Evolutionary conservation across 2,329 filamentous ascomycete species (phyloP), one percentile per base, ranked within the genome.

Genomic region (Pseudomassariella vexata): DNA sequence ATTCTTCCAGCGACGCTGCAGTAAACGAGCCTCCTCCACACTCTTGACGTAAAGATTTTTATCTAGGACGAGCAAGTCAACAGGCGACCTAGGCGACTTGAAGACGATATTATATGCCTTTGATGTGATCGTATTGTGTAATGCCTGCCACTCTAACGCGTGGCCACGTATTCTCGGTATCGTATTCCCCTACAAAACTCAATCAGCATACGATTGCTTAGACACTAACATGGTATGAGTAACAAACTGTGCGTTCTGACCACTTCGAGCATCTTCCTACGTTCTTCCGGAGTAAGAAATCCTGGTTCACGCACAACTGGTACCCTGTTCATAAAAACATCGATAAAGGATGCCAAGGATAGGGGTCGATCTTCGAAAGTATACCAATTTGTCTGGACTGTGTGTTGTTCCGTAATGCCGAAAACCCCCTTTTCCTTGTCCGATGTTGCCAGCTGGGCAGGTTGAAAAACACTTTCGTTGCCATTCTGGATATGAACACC

Each of bases 1-100:
- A 10, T 10, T 12, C 22, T 25, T 32, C 30, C 30, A 32, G 7
- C 21, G 15, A 14, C 10, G 9, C 19, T 30, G 28, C 7, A 30
- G 28, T 6, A 7, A 10, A 8, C 11, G 17, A n/a, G 28, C 28
- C 10, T 7, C n/a, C 8, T 9, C 7, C 10, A 30, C 19, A 6
- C n/a, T 11, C 11, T 21, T 6, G 11, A 30, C 11, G 27, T 29
- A 29, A n/a, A n/a, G n/a, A n/a, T n/a, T n/a, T n/a, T n/a, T n/a
- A n/a, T n/a, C n/a, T n/a, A n/a, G n/a, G n/a, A n/a, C n/a, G n/a
- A n/a, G n/a, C n/a, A n/a, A n/a, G n/a, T n/a, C n/a, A n/a, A n/a
- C n/a, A n/a, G n/a, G n/a, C n/a, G n/a, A n/a, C n/a, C n/a, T n/a
- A n/a, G n/a, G n/a, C n/a, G n/a, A n/a, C n/a, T n/a, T n/a, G n/a